Percentiles rank a stretch among this genome's conserved stretches.
Evolutionary conservation across 352 stramenopile genomes (phyloP).

Genomic region (Phytopythium kandeliae): DNA sequence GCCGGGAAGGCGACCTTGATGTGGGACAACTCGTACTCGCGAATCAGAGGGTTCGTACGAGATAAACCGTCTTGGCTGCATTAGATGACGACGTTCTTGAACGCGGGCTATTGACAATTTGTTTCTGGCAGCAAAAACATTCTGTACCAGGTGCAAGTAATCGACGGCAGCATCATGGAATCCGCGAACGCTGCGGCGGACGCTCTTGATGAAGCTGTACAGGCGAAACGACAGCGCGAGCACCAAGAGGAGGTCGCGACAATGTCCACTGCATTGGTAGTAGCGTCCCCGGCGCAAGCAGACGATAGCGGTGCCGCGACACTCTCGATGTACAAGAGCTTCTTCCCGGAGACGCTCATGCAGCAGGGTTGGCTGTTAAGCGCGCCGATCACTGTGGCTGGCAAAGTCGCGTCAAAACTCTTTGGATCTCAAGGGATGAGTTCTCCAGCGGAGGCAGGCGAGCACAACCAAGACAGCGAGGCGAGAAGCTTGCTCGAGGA

Average conservation of each 20-base stretch:
- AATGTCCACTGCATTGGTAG: slow-evolving; percentile 30
- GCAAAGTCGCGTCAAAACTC: slow-evolving; percentile 52
- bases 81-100: no score
- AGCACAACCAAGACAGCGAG: slow-evolving; percentile 25
- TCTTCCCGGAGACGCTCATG: slow-evolving; percentile 41
- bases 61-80: no score
- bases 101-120: no score
- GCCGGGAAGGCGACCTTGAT: slow-evolving; percentile 52
- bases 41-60: slow-evolving; percentile 56
- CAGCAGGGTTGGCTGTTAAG: slow-evolving; percentile 63
- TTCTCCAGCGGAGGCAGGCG: neutral
- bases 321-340: slow-evolving; percentile 24
- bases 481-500: slow-evolving; percentile 77
- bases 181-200: slow-evolving; percentile 63
- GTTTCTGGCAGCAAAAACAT: slow-evolving; percentile 62
- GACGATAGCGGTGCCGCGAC: slow-evolving; percentile 16
- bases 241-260: slow-evolving; percentile 24
- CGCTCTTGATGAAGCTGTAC: slow-evolving; percentile 61
- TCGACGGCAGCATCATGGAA: slow-evolving; percentile 64
- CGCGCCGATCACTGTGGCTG: slow-evolving; percentile 54
- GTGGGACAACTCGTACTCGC: slow-evolving; percentile 84
- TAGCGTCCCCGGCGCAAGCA: slow-evolving; percentile 13
- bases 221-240: slow-evolving; percentile 39
- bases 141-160: slow-evolving; percentile 67
- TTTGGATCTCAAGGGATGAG: slow-evolving; percentile 53